phyloP scores from a whole-genome alignment of 129 eudicot genomes.

The Rutidosis leptorrhynchoides region DNA sequence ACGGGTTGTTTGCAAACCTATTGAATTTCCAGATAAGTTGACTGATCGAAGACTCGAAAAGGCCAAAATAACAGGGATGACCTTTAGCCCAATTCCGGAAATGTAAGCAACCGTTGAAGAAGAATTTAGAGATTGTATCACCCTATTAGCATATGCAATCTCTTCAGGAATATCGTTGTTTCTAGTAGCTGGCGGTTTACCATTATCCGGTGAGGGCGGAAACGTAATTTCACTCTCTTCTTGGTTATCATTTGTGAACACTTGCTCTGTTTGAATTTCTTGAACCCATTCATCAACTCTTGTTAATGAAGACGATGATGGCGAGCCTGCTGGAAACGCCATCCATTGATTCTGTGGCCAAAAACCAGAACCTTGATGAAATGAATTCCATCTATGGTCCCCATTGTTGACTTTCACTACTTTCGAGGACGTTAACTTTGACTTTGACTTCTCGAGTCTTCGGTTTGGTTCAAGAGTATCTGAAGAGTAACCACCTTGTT shows the following conservation, averaged over 20 bases:
- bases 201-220: constrained; percentile 53
- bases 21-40: constrained; percentile 71
- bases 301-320: constrained; percentile 31
- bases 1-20: constrained; percentile 42
- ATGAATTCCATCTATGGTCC: constrained; percentile 40
- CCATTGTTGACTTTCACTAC: constrained; percentile 26
- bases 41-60: constrained; percentile 73
- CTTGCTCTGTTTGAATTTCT: constrained; percentile 39
- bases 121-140: constrained; percentile 68
- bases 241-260: constrained; percentile 18
- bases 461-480: constrained; percentile 68
- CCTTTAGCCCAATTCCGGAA: constrained; percentile 68
- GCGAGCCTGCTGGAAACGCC: constrained; percentile 59
- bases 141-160: constrained; percentile 61
- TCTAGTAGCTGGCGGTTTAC: constrained; percentile 25
- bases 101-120: constrained; percentile 79
- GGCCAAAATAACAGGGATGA: constrained; percentile 52
- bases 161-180: constrained; percentile 51
- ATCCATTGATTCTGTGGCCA: constrained; percentile 92
- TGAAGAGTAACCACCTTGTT: constrained; percentile 81
- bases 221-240: constrained; percentile 34
- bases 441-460: constrained; percentile 37
- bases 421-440: constrained; percentile 31
- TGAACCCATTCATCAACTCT: constrained; percentile 84
- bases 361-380: constrained; percentile 46